Evolutionary conservation across 192 early-diverging fungal species (phyloP).

Genomic region (Coemansia sp.): DNA sequence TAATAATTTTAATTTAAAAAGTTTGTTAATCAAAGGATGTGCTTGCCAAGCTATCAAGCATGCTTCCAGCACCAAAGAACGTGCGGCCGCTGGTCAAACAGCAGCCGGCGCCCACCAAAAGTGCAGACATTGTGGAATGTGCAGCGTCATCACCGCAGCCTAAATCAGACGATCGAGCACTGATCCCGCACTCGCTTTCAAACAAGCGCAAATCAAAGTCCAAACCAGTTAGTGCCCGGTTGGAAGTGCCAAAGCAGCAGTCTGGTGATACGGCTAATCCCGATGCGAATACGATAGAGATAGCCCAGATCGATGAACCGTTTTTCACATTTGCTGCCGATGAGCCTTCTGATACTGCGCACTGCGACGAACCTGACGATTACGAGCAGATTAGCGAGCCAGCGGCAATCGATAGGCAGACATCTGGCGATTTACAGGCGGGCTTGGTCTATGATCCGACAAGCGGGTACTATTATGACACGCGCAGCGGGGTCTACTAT

Average conservation of each 20-base stretch:
- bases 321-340: conserved; percentile 7
- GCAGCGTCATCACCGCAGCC: not conserved
- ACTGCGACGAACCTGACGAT: not conserved
- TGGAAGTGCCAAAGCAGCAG: not conserved
- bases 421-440: not conserved
- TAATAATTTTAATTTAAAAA: no score
- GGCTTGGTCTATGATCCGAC: conserved; percentile 35
- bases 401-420: not conserved
- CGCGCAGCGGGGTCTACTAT: conserved; percentile 23
- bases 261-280: not conserved
- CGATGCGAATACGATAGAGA: not conserved
- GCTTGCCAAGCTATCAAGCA: conserved; percentile 38
- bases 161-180: not conserved
- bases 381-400: not conserved
- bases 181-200: conserved; percentile 43
- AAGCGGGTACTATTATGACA: conserved; percentile 48
- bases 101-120: not conserved
- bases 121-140: no score
- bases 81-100: not conserved
- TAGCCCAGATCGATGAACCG: not conserved
- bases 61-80: conserved; percentile 49
- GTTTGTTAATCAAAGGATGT: no score
- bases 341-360: not conserved
- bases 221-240: not conserved
- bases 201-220: conserved; percentile 19